Evolutionary conservation across 2,329 filamentous ascomycete species (phyloP).

Genomic region (Ceratocystis eucalypticola): DNA sequence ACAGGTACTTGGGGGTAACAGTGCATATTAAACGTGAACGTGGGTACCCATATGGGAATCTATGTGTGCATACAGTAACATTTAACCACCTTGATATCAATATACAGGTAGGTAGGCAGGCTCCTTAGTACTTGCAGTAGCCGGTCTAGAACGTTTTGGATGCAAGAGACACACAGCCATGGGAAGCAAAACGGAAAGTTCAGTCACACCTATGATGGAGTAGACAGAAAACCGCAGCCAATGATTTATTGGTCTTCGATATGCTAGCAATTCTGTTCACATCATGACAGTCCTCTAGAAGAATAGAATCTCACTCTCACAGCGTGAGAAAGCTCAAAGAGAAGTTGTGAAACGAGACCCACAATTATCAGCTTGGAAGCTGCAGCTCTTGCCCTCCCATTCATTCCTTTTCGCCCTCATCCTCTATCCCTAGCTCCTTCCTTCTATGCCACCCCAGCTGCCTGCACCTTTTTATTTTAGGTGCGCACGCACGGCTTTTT

Average conservation of each 20-base stretch:
- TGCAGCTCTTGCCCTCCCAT: conserved; percentile 7
- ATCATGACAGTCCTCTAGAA: not conserved
- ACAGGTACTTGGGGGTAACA: too few relatives aligned
- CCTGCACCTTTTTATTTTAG: not conserved
- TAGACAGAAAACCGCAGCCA: not conserved
- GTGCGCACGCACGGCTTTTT: not conserved
- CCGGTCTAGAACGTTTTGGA: not conserved
- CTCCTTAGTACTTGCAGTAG: not conserved
- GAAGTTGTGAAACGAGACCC: conserved; percentile 5
- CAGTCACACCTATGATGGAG: not conserved
- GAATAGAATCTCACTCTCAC: not conserved
- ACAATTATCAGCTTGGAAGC: conserved; percentile 4
- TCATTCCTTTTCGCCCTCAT: not conserved
- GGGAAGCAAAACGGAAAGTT: not conserved
- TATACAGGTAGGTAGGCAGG: not conserved
- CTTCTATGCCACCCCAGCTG: conserved; percentile 1
- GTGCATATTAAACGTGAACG: too few relatives aligned
- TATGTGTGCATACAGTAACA: not conserved
- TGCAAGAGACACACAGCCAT: not conserved
- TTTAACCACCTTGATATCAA: not conserved
- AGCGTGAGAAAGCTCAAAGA: not conserved
- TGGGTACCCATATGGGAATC: not conserved
- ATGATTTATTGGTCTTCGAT: not conserved
- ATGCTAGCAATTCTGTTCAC: not conserved
- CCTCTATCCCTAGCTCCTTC: conserved; percentile 9